Evolutionary conservation across 257 asterid species (phyloP), one percentile per base, ranked within the genome.

Genomic region (Solanum gandarillasii): DNA sequence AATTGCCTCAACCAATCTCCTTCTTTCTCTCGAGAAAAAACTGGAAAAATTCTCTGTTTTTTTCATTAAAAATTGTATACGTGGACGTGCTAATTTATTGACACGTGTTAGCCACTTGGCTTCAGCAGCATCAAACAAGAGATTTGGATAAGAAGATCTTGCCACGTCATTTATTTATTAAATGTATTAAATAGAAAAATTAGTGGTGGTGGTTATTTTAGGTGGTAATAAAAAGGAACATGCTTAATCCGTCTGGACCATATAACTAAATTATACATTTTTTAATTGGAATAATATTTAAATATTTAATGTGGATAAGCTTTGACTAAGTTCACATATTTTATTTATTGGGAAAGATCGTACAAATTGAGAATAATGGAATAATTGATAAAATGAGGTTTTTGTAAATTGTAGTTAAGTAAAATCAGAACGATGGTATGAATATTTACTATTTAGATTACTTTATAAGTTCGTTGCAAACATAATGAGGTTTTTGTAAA

Each of bases 81-180:
- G 92, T 87, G 90, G 89, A 70, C 9, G 25, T 0, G 0, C 8
- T 4, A 18, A 1, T 0, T 4, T 2, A 25, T 32, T 9, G 86
- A 73, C 92, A 88, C 90, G 89, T 88, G 62, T 83, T 2, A 13
- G 5, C 3, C 39, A 73, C 4, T 10, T 21, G 71, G 58, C 68
- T 12, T 27, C 62, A 65, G 12, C 79, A 36, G 29, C n/a, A 87
- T 41, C 68, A 21, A 85, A 25, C 9, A 43, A 46, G 32, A 41
- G 76, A 86, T 60, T 60, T 88, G 89, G 92, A 90, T 88, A 88
- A 86, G 91, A 79, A 48, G 65, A 27, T 55, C 23, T 85, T 46
- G 84, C 89, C 90, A 86, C 89, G 72, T 83, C 87, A 86, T 31
- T 35, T n/a, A 41, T 31, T 12, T 12, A 20, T 23, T 58, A 7